Evolutionary conservation across 495 filamentous ascomycete species (phyloP), one percentile per base, ranked within the genome.

Genomic region (Penicillium daleae): DNA sequence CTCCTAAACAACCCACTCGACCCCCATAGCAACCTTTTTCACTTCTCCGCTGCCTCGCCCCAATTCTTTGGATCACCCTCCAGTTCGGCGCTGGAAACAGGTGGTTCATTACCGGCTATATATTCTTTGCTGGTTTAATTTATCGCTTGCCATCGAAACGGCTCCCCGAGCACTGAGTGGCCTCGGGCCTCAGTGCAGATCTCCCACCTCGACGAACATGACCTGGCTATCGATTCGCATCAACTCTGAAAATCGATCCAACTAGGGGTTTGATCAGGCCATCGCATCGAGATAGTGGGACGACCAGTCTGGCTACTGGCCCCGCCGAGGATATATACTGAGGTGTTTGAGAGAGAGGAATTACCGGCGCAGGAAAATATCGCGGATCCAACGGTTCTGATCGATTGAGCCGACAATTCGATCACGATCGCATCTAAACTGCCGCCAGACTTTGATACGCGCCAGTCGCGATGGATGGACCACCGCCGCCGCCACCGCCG

Each of bases 401-500:
- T 26, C 22, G 24, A 31, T 26, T 19, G 24, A 19, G 54, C 22
- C 54, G 33, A 10, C 33, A 56, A 56, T 29, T 35, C 2, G 29
- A 27, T 7, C 54, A 31, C 29, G 32, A n/a, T 56, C 37, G 33
- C 33, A 56, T 56, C 53, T 44, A 53, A 26, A 37, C 60, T 19
- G 24, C 46, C 37, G 52, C 57, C 31, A 26, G 37, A 35, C 46
- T 35, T 48, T 29, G 49, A 21, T 61, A 32, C 48, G 31, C n/a
- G n/a, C 9, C 42, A 46, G 57, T 62, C 57, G 61, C 59, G 17
- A 81, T 81, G 78, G 78, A 80, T 58, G 74, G 79, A 57, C 74
- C 69, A 51, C 87, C 87, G 59, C 88, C 89, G 15, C 83, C 82
- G 21, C 83, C 83, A 26, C 83, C 84, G 39, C 90, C 87, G 63